Evolutionary conservation across 2,329 filamentous ascomycete genomes (phyloP).

Genomic region (Orbilia quercus): DNA sequence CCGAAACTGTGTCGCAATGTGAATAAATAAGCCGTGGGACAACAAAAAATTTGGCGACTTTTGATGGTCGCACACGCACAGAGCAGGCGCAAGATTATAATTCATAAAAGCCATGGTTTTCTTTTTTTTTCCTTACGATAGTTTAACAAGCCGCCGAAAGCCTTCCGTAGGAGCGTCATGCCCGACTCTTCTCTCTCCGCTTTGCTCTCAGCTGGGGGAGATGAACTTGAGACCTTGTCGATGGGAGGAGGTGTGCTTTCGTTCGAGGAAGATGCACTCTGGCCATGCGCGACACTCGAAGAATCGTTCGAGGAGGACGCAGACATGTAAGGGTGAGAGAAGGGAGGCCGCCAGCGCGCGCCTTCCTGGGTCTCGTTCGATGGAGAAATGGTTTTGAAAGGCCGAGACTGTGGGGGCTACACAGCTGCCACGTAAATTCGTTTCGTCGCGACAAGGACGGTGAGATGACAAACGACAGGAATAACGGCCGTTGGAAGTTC

Average conservation of each 20-base stretch:
- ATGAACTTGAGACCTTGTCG: neutral
- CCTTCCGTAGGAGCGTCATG: conserved; percentile 2
- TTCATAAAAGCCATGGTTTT: conserved; percentile 5
- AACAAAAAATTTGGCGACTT: neutral
- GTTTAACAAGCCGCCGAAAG: conserved; percentile 1
- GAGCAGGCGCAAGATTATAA: neutral
- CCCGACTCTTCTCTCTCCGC: conserved; percentile 5
- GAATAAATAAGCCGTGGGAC: conserved; percentile 15
- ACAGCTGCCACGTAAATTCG: neutral
- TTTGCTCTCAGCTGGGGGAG: conserved; percentile 3
- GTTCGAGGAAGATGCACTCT: conserved; percentile 8
- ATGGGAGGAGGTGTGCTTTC: conserved; percentile 16
- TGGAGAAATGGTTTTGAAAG: neutral
- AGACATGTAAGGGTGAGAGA: conserved; percentile 10
- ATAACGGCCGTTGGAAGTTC: neutral
- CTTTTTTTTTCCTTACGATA: conserved; percentile 14
- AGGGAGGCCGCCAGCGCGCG: conserved; percentile 11
- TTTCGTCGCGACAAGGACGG: neutral
- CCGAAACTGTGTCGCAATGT: conserved; percentile 3
- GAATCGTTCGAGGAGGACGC: conserved; percentile 22
- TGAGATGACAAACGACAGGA: neutral
- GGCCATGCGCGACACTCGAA: conserved; percentile 29
- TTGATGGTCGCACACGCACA: neutral
- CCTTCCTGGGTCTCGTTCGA: conserved; percentile 7
- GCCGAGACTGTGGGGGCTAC: neutral